These are phyloP conservation scores for Melanomma pulvis-pyrius DNA, from an alignment of 495 filamentous ascomycete species.

Conservation along the genomic window DNA sequence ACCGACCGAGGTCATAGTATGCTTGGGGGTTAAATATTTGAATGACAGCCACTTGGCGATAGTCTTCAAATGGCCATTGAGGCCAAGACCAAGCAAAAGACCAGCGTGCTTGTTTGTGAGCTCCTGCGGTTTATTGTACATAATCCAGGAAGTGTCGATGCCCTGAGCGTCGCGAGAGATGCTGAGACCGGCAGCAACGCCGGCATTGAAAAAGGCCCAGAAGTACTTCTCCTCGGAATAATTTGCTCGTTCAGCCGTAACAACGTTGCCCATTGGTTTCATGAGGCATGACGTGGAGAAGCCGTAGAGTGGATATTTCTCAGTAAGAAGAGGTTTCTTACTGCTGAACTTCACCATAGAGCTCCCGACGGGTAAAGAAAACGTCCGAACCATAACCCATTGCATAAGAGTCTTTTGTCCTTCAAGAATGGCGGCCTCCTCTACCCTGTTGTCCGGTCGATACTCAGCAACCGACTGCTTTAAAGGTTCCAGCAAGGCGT, in stretches of 20 bases:
- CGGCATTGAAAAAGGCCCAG: slow-evolving; percentile 98
- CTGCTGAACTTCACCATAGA: slow-evolving; percentile 83
- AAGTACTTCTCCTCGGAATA: slow-evolving; percentile 94
- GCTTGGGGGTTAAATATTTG: slow-evolving; percentile 97
- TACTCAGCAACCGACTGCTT: slow-evolving; percentile 77
- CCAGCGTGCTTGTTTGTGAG: slow-evolving; percentile 92
- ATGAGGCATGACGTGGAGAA: slow-evolving; percentile 89
- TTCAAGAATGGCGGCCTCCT: slow-evolving; percentile 84
- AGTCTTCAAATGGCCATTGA: slow-evolving; percentile 90
- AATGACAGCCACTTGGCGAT: slow-evolving; percentile 98
- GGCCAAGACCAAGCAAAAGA: slow-evolving; percentile 85
- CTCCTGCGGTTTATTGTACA: slow-evolving; percentile 95
- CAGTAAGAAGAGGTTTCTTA: slow-evolving; percentile 81
- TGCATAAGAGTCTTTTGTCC: slow-evolving; percentile 89
- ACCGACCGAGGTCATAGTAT: slow-evolving; percentile 98
- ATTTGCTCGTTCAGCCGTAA: slow-evolving; percentile 77
- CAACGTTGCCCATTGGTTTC: slow-evolving; percentile 85
- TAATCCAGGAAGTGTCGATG: slow-evolving; percentile 97
- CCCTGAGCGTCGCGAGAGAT: slow-evolving; percentile 88
- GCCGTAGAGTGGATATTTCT: slow-evolving; percentile 81
- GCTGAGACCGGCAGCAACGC: slow-evolving; percentile 84
- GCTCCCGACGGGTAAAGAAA: slow-evolving; percentile 83
- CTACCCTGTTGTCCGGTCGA: slow-evolving; percentile 73
- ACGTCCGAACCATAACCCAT: slow-evolving; percentile 78
- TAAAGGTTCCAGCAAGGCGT: slow-evolving; percentile 73